Evolutionary conservation across 148 eudicot species (phyloP).

Genomic region (Cornus florida): DNA sequence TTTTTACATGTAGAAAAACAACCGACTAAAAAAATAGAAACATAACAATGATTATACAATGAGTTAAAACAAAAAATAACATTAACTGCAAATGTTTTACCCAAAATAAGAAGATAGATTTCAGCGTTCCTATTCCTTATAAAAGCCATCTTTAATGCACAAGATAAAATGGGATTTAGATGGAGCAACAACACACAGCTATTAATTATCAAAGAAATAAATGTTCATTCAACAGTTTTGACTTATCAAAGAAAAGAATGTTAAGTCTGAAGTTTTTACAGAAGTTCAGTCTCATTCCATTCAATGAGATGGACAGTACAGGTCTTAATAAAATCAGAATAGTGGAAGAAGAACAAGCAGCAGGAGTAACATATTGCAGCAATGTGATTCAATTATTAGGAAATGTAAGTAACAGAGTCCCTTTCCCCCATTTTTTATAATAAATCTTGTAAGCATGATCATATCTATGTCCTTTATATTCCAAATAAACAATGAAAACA

Average conservation of each 20-base stretch:
- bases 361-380: not conserved
- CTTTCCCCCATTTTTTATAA: not conserved
- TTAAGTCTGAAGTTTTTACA: not conserved
- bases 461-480: not conserved
- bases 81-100: no score
- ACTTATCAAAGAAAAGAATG: not conserved
- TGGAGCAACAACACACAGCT: not conserved
- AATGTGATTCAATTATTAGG: not conserved
- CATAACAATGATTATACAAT: no score
- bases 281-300: not conserved
- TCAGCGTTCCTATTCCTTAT: not conserved
- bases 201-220: no score
- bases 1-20: no score
- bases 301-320: not conserved
- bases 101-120: no score
- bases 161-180: not conserved
- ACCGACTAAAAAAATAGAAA: no score
- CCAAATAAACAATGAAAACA: not conserved
- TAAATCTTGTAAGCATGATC: not conserved
- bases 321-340: not conserved
- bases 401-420: not conserved
- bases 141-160: not conserved
- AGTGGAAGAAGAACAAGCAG: not conserved
- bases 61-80: no score
- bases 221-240: no score